Conservation (phyloP, 75 land plant species). For the Adiantum capillusveneris region DNA sequence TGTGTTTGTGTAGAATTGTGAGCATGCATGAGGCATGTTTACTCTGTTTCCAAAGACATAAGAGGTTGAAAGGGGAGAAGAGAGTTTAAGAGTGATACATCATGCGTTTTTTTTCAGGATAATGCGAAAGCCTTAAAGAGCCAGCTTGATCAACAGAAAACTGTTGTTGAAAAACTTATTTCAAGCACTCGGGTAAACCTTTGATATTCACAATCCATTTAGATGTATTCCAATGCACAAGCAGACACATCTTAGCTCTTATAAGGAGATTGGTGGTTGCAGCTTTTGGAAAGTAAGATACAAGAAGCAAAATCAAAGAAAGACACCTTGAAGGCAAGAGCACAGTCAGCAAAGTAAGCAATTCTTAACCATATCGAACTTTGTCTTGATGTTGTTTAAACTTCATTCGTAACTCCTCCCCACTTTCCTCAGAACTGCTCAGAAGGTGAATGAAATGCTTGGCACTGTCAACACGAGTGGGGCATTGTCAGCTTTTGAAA, state of each 20-base stretch:
- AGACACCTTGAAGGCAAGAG: conserved; percentile 95
- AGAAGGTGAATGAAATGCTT: conserved; percentile 94
- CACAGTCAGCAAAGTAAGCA: conserved; percentile 95
- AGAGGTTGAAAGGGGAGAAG: no score
- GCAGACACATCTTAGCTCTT: neutral
- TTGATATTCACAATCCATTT: neutral
- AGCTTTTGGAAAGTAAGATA: conserved; percentile 99
- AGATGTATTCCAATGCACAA: no score
- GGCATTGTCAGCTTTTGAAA: conserved; percentile 96
- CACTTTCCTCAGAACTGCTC: conserved; percentile 68
- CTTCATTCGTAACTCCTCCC: no score
- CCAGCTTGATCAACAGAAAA: conserved; percentile 93
- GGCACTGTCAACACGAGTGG: conserved; percentile 96
- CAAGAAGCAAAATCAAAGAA: conserved; percentile 98
- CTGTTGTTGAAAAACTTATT: conserved; percentile 89
- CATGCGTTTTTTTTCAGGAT: conserved; percentile 54
- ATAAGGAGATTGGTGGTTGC: conserved; percentile 5
- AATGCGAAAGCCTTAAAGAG: conserved; percentile 74
- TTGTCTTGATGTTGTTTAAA: no score
- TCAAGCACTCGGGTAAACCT: conserved; percentile 76
- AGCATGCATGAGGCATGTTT: no score
- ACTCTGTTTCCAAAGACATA: no score
- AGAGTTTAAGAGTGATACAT: no score
- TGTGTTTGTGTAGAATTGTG: no score
- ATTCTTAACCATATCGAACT: conserved; percentile 11